Base-by-base conservation (phyloP, 495 filamentous ascomycete genomes). In the Penicillium paradoxum region DNA sequence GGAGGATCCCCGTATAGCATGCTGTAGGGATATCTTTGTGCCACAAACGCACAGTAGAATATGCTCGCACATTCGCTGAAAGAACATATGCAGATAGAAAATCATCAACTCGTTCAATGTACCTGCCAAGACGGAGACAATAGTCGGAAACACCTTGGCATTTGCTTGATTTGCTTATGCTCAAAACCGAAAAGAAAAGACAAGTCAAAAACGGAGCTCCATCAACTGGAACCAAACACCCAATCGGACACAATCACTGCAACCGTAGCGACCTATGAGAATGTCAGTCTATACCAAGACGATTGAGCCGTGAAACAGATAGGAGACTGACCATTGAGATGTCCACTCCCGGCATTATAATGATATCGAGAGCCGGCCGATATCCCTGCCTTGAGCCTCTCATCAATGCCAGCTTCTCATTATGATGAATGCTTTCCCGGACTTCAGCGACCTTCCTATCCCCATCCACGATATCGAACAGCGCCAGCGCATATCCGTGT, bases 381-480 rank as follows among this genome's bases (percentile, higher is more conserved):
- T 43, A 49, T 1, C 46, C 47, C n/a, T 38, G 37, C 30, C 47
- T 47, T 10, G 53, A 51, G 33, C 46, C 32, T 13, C 39, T 15
- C 40, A 47, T 24, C 51, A 63, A 52, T 11, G 57, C 57, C 54
- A 60, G 19, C 22, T 41, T 48, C 27, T 60, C 46, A 47, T 60
- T 63, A 44, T 60, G 60, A 5, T 25, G 41, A 34, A 63, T 57
- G 22, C 60, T 63, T 43, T 63, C 57, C 3, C 48, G 24, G n/a
- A 63, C 48, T 29, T 60, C 53, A 5, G 57, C 57, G 15, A 63
- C 38, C 54, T 55, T 60, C 37, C 60, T 22, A 50, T 63, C 60
- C 1, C 60, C 60, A 53, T 63, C 60, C 7, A 60, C 54, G 11
- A 63, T 24, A 53, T 63, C 60, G 38, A 60, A 63, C 11, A 49